phyloP scores from a whole-genome alignment of 2,329 filamentous ascomycete species.

The Coleophoma cylindrospora region DNA sequence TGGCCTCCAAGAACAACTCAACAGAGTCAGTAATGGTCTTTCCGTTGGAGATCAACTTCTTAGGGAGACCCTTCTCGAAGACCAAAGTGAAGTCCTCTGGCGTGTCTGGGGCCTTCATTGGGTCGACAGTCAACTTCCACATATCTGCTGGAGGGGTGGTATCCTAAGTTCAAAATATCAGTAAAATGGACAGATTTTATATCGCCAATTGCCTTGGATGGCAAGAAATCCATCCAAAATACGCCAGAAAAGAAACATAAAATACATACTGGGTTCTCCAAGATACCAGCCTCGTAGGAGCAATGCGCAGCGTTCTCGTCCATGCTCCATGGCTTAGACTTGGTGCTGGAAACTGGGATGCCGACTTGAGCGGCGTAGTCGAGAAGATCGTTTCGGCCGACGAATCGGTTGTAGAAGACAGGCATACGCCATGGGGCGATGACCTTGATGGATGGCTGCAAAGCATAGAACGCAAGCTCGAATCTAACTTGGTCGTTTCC shows the following conservation, averaged over 20 bases:
- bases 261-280: slow-evolving; percentile 48
- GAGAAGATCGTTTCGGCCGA: slow-evolving; percentile 66
- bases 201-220: too few relatives aligned
- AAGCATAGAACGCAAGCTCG: slow-evolving; percentile 56
- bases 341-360: slow-evolving; percentile 69
- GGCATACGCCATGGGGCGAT: slow-evolving; percentile 72
- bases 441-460: slow-evolving; percentile 62
- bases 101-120: slow-evolving; percentile 63
- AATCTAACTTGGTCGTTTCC: slow-evolving; percentile 64
- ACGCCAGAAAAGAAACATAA: too few relatives aligned
- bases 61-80: slow-evolving; percentile 72
- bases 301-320: slow-evolving; percentile 73
- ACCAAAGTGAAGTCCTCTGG: slow-evolving; percentile 66
- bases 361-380: slow-evolving; percentile 63
- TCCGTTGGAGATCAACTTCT: slow-evolving; percentile 53
- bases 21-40: slow-evolving; percentile 64
- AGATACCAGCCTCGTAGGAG: slow-evolving; percentile 51
- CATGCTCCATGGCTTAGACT: slow-evolving; percentile 65
- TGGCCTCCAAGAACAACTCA: slow-evolving; percentile 67
- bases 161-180: slow-evolving; percentile 20
- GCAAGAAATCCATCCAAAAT: too few relatives aligned
- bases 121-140: slow-evolving; percentile 72
- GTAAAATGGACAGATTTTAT: too few relatives aligned
- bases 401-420: slow-evolving; percentile 66
- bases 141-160: slow-evolving; percentile 68